Evolutionary conservation across 1,284 basidiomycete genomes (phyloP).

Genomic region (Puccinia brachypodii): DNA sequence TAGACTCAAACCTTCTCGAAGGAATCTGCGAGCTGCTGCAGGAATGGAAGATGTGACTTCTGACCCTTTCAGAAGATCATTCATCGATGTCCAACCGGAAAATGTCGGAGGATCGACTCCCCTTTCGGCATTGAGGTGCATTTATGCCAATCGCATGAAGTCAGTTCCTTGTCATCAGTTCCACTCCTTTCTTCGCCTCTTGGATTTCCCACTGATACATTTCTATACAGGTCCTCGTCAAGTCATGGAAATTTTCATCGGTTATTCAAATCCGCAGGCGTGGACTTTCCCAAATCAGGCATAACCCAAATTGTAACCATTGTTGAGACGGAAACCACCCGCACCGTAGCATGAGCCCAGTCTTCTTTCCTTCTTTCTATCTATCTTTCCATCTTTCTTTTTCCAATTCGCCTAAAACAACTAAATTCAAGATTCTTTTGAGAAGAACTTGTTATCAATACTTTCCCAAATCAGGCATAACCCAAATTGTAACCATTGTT

Average conservation of each 20-base stretch:
- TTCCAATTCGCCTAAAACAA: neutral
- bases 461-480: neutral
- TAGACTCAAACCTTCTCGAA: neutral
- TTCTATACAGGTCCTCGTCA: conserved; percentile 13
- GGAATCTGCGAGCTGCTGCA: neutral
- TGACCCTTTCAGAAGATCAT: conserved; percentile 22
- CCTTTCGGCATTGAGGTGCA: neutral
- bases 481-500: neutral
- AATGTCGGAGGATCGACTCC: neutral
- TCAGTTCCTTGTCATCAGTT: neutral
- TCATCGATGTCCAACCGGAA: neutral
- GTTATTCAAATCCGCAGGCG: conserved; percentile 14
- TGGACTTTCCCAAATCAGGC: neutral
- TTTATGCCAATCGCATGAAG: conserved; percentile 44
- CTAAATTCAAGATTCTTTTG: neutral
- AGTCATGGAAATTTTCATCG: conserved; percentile 8
- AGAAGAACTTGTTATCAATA: no score
- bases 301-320: neutral
- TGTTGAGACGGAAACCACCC: neutral
- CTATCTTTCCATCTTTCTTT: neutral
- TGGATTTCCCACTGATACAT: neutral
- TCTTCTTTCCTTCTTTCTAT: neutral
- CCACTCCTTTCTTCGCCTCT: neutral
- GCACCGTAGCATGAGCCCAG: neutral
- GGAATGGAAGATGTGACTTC: neutral